These are phyloP conservation scores for Cyclostephanos invisitatus DNA, from an alignment of 108 stramenopile species.

Conservation along the genomic window DNA sequence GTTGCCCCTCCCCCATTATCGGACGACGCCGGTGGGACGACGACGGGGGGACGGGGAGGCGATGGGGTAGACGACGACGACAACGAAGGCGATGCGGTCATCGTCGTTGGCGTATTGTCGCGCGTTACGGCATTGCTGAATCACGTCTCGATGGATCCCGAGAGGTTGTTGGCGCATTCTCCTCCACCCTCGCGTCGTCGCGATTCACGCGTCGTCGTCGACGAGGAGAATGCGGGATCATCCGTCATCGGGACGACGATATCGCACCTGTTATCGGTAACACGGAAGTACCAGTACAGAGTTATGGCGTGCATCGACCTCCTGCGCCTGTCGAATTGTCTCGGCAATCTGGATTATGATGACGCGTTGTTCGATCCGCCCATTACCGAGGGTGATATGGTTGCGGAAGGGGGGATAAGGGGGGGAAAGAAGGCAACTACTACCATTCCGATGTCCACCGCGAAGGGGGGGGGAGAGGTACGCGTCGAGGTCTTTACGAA, in stretches of 20 bases:
- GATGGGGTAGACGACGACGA: not conserved
- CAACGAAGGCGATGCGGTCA: not conserved
- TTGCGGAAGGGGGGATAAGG: not conserved
- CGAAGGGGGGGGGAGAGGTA: conserved; percentile 8
- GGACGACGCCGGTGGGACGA: not conserved
- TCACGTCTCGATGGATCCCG: conserved; percentile 32
- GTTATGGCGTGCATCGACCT: conserved; percentile 34
- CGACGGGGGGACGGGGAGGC: not conserved
- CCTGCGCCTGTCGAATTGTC: conserved; percentile 35
- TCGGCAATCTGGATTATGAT: conserved; percentile 30
- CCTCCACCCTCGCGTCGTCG: too few relatives aligned
- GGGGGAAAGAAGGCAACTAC: not conserved
- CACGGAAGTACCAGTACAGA: conserved; percentile 5
- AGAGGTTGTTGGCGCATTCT: not conserved
- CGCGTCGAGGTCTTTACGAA: conserved; percentile 31
- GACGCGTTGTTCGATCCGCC: conserved; percentile 33
- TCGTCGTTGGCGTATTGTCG: conserved; percentile 26
- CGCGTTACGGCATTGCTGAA: conserved; percentile 22
- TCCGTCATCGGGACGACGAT: conserved; percentile 39
- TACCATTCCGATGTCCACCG: too few relatives aligned
- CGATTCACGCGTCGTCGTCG: not conserved
- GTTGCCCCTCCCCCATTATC: not conserved
- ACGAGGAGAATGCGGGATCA: too few relatives aligned
- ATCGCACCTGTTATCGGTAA: conserved; percentile 21
- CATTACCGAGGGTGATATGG: not conserved